These are phyloP conservation scores for Moniliophthora roreri DNA, from an alignment of 1,284 basidiomycete genomes.

Conservation along the genomic window DNA sequence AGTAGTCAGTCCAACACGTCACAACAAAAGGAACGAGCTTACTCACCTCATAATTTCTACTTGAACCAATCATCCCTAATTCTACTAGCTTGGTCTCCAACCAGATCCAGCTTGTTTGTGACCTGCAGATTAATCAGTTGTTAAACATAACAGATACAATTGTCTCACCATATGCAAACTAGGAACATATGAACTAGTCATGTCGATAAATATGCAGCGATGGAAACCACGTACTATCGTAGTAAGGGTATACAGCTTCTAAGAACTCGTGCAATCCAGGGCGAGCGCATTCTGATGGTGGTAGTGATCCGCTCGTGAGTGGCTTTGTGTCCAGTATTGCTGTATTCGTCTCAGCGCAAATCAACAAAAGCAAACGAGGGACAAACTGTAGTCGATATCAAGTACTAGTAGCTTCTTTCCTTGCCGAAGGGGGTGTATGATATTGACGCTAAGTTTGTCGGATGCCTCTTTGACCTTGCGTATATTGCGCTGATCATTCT, in stretches of 20 bases:
- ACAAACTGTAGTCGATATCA: conserved; percentile 85
- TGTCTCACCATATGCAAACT: conserved; percentile 73
- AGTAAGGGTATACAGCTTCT: conserved; percentile 73
- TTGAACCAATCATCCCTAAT: conserved; percentile 79
- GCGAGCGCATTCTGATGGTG: conserved; percentile 77
- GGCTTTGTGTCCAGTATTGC: conserved; percentile 86
- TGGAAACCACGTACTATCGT: conserved; percentile 58
- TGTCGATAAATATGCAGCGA: neutral
- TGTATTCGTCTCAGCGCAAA: conserved; percentile 23
- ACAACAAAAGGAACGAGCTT: conserved; percentile 3
- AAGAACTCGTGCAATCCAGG: conserved; percentile 86
- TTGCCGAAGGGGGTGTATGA: conserved; percentile 74
- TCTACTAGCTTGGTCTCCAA: conserved; percentile 89
- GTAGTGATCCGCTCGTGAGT: conserved; percentile 73
- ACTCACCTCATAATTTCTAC: conserved; percentile 67
- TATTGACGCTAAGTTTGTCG: conserved; percentile 62
- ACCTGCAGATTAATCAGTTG: conserved; percentile 42
- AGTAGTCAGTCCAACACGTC: neutral
- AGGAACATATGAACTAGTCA: neutral
- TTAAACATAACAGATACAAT: conserved; percentile 4
- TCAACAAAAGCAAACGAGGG: neutral
- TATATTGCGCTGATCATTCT: conserved; percentile 73
- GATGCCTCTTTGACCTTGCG: conserved; percentile 78
- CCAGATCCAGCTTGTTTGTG: conserved; percentile 89
- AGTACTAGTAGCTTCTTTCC: conserved; percentile 83